Evolutionary conservation across 1,139 yeast genomes (phyloP).

Genomic region (Sugiyamaella castrensis): DNA sequence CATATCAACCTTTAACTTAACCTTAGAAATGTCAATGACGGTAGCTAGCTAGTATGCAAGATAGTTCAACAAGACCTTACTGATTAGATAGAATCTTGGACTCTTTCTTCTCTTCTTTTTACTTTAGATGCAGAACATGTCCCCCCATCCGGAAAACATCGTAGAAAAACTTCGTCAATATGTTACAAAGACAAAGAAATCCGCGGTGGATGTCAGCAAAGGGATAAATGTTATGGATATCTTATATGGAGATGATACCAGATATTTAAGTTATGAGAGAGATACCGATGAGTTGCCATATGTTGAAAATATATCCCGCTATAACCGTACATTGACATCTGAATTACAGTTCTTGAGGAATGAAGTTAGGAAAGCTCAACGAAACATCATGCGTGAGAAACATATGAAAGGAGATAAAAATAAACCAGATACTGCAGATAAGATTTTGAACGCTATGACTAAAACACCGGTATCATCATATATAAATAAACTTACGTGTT

Average conservation of each 20-base stretch:
- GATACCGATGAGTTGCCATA: background rate
- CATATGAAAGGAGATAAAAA: background rate
- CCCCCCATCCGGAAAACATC: too few relatives aligned
- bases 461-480: constrained; percentile 1
- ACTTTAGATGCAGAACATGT: too few relatives aligned
- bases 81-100: too few relatives aligned
- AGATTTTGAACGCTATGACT: background rate
- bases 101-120: too few relatives aligned
- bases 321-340: constrained; percentile 4
- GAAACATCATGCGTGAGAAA: background rate
- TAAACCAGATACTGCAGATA: background rate
- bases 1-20: too few relatives aligned
- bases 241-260: constrained; percentile 3
- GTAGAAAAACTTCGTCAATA: too few relatives aligned
- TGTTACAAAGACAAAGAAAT: too few relatives aligned
- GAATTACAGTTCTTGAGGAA: constrained; percentile 8
- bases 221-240: background rate
- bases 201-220: background rate
- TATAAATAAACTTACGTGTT: constrained; percentile 9
- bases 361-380: background rate
- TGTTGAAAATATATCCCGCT: constrained; percentile 6
- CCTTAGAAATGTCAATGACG: too few relatives aligned
- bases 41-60: too few relatives aligned
- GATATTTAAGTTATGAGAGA: background rate
- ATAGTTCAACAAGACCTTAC: too few relatives aligned